A percentile compares a stretch with the other conserved stretches of the same genome.
Evolutionary conservation across 768 basidiomycete genomes (phyloP).

Genomic region (Lyophyllum decastes): DNA sequence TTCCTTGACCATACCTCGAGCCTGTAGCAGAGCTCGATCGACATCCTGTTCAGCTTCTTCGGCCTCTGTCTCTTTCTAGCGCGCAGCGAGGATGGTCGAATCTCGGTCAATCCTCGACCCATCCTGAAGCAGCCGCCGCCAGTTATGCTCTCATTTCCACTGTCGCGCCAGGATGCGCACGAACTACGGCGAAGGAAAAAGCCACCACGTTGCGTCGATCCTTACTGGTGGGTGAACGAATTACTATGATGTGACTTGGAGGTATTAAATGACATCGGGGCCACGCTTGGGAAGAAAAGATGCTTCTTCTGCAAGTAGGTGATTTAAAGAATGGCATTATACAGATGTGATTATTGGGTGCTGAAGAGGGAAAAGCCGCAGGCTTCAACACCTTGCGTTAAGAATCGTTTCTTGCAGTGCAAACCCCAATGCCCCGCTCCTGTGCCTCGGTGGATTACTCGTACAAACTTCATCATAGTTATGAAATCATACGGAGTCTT

Average conservation of each 20-base stretch:
- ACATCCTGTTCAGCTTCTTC: slow-evolving; percentile 53
- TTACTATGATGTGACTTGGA: background rate
- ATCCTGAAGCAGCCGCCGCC: slow-evolving; percentile 27
- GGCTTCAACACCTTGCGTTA: background rate
- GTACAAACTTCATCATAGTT: background rate
- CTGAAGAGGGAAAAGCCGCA: background rate
- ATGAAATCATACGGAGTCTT: background rate
- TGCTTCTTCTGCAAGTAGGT: slow-evolving; percentile 25
- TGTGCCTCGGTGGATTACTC: background rate
- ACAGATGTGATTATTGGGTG: background rate
- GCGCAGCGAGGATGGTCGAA: slow-evolving; percentile 47
- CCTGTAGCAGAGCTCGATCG: slow-evolving; percentile 48
- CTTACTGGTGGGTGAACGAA: background rate
- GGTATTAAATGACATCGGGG: slow-evolving; percentile 10
- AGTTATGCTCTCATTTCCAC: background rate
- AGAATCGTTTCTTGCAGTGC: background rate
- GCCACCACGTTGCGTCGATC: slow-evolving; percentile 10
- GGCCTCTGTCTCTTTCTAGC: slow-evolving; percentile 51
- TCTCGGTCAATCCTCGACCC: slow-evolving; percentile 29
- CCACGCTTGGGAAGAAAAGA: slow-evolving; percentile 24
- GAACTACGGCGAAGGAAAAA: slow-evolving; percentile 26
- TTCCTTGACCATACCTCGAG: slow-evolving; percentile 44
- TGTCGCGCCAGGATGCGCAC: slow-evolving; percentile 5
- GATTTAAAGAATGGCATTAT: slow-evolving; percentile 27
- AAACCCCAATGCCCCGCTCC: background rate